Base-by-base conservation (phyloP, 352 stramenopile genomes). In the Pythium volutum region DNA sequence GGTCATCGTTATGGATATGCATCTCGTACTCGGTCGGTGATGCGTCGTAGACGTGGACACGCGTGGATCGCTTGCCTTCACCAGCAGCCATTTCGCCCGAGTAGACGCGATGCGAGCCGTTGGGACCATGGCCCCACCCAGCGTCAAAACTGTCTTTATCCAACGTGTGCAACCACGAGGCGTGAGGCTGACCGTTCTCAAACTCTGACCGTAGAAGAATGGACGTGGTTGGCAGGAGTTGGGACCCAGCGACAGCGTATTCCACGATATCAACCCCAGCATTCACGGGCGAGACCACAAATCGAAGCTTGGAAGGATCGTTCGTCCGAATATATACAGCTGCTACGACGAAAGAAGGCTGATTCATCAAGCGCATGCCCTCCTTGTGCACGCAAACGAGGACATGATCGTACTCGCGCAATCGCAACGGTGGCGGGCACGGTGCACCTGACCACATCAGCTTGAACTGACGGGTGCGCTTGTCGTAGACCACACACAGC, bases 371-470 rank as follows among this genome's bases (percentile, higher is more conserved):
- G 25, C 62, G 75, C 3, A 89, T 9, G 0, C 80, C 80, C 60
- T 88, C 80, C 36, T 87, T 87, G 66, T 89, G 80, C 34, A 86
- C 48, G 33, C 77, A 89, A 4, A 84, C n/a, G 4, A 86, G 62
- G 6, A 67, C 34, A 31, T 67, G 59, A 23, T 88, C 77, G 46
- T 75, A 69, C 43, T 87, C 80, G n/a, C 77, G 70, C 9, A 85
- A 25, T 14, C 80, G 73, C 45, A 89, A 58, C 4, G 80, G 76
- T 20, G 66, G 74, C 36, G 80, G 76, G 57, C 77, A 88, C 4
- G 70, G 67, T 1, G 71, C 41, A n/a, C 80, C 80, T 0, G 74
- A 83, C 80, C 80, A 89, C 26, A 87, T 60, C 4, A 89, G 63
- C 8, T 78, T 75, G 23, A 82, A 82, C 38, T 77, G 67, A 1